A percentile compares a stretch with the other conserved stretches of the same genome.
phyloP scores from a whole-genome alignment of 2,329 filamentous ascomycete species.

The Nemania abortiva region DNA sequence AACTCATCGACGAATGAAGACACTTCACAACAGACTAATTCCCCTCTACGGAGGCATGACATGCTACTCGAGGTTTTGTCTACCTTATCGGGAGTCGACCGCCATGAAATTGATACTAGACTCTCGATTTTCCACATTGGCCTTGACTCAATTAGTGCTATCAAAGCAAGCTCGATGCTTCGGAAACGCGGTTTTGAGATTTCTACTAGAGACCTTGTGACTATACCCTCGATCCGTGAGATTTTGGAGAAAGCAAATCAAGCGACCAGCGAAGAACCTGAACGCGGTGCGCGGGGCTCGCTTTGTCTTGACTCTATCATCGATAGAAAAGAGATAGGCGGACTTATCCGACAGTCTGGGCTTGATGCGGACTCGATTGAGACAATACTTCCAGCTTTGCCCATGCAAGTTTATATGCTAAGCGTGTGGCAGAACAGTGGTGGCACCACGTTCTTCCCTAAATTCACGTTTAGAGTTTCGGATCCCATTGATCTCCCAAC shows the following conservation, averaged over 20 bases:
- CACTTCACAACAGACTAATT: not conserved
- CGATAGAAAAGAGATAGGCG: constrained; percentile 53
- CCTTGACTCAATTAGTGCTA: constrained; percentile 90
- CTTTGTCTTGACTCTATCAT: constrained; percentile 47
- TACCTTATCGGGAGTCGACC: constrained; percentile 70
- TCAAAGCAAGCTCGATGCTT: constrained; percentile 81
- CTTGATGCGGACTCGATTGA: constrained; percentile 64
- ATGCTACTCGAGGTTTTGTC: constrained; percentile 63
- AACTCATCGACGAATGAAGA: not conserved
- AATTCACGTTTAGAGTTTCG: constrained; percentile 72
- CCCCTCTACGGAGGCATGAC: constrained; percentile 8
- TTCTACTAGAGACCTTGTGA: constrained; percentile 78
- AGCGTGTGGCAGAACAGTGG: constrained; percentile 77
- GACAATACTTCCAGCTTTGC: constrained; percentile 73
- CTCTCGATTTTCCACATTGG: constrained; percentile 85
- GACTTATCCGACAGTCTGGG: constrained; percentile 55
- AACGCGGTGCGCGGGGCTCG: not conserved
- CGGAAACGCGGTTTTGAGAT: constrained; percentile 72
- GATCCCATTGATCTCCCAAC: constrained; percentile 53
- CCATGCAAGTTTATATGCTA: constrained; percentile 86
- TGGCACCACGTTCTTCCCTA: constrained; percentile 78
- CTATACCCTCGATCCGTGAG: constrained; percentile 70
- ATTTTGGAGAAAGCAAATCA: constrained; percentile 62
- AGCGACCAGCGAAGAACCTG: not conserved
- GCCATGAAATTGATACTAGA: constrained; percentile 67